Evolutionary conservation across 768 basidiomycete genomes (phyloP), one percentile per base, ranked within the genome.

Genomic region (Lentinula detonsa): DNA sequence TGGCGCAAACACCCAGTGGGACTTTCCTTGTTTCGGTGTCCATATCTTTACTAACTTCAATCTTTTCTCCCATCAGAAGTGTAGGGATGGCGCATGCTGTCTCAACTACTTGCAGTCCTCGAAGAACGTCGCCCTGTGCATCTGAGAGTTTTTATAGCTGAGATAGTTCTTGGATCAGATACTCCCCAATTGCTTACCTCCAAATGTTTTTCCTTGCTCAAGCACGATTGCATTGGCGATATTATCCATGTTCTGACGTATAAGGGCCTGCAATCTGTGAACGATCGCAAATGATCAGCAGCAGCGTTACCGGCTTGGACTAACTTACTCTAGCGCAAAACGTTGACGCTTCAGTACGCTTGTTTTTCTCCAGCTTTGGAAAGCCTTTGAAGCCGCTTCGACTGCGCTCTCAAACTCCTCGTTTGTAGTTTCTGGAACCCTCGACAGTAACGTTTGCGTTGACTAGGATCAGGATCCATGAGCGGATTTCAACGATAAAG

Each of bases 201-300:
- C 85, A 46, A 91, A 75, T 0, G 96, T 99, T 77, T 98, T 98
- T 16, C 96, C 96, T 74, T 98, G 96, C 71, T 98, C 95, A 23
- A 98, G 75, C 31, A 95, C 93, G 59, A 98, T 98, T 66, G 88
- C 93, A 49, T 78, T 81, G 0, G 95, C 96, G 57, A 98, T 81
- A 54, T 87, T 88, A 67, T 93, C 93, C 11, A 87, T 81, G 71
- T 97, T 86, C 70, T 91, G 79, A 43, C 95, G 87, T 61, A 98
- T 85, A 33, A 93, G 81, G 61, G 86, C 81, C 69, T 98, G 96
- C 35, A 98, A 81, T 94, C 37, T 48, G 46, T 34, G n/a, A 4
- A 56, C 35, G 4, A 42, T 31, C 23, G 42, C 5, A 8, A 18
- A 2, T 43, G 5, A 43, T 45, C 23, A 15, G 23, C 39, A 15